Conservation (phyloP, 2,329 filamentous ascomycete species). For the Zopfia rhizophila region DNA sequence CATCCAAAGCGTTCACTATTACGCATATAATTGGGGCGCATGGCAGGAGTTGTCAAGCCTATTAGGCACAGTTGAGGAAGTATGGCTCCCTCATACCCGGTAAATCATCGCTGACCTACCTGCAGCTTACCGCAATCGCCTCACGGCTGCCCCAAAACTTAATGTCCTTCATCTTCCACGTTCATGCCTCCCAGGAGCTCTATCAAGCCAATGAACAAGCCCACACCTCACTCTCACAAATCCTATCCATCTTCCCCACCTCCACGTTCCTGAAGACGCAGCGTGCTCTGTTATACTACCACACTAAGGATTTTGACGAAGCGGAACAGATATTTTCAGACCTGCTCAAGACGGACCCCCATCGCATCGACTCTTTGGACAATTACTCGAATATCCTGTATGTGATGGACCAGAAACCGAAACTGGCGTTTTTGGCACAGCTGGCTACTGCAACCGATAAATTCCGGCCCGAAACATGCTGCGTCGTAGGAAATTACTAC, state of each 20-base stretch:
- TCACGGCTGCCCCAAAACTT: constrained; percentile 86
- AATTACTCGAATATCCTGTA: constrained; percentile 98
- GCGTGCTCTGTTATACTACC: constrained; percentile 87
- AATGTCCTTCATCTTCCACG: constrained; percentile 92
- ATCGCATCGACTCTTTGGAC: constrained; percentile 87
- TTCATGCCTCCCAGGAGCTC: constrained; percentile 89
- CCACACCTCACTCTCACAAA: constrained; percentile 77
- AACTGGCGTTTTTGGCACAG: constrained; percentile 91
- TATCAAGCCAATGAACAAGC: constrained; percentile 84
- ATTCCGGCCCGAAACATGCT: constrained; percentile 96
- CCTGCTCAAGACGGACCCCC: constrained; percentile 73
- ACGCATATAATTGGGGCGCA: constrained; percentile 96
- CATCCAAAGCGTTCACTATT: constrained; percentile 86
- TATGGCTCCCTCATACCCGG: constrained; percentile 56
- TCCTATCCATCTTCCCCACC: constrained; percentile 84
- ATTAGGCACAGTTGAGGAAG: constrained; percentile 82
- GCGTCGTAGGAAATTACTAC: constrained; percentile 97
- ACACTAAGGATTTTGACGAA: constrained; percentile 80
- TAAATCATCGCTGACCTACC: constrained; percentile 29
- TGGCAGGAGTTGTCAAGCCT: constrained; percentile 93
- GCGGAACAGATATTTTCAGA: constrained; percentile 73
- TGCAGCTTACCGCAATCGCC: constrained; percentile 75
- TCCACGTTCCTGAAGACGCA: constrained; percentile 93
- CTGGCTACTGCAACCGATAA: constrained; percentile 92
- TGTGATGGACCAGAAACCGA: constrained; percentile 86